phyloP scores from a whole-genome alignment of 2,329 filamentous ascomycete species.

The Seiridium cupressi region DNA sequence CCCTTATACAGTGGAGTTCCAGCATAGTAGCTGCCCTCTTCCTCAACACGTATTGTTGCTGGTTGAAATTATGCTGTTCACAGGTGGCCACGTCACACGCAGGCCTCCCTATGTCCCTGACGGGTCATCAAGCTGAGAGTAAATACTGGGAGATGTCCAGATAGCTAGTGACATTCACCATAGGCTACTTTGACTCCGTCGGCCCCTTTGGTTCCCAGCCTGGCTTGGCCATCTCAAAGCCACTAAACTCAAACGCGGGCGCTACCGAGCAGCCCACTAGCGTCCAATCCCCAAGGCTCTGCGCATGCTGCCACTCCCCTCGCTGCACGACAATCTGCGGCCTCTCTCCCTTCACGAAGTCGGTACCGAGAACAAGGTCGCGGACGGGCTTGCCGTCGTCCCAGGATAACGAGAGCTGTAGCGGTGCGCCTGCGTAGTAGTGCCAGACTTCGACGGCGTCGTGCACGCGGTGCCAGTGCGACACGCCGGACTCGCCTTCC shows the following conservation, averaged over 20 bases:
- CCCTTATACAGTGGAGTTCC: too few relatives aligned
- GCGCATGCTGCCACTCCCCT: slow-evolving; percentile 45
- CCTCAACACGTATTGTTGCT: too few relatives aligned
- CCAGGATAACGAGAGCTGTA: slow-evolving; percentile 41
- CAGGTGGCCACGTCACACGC: too few relatives aligned
- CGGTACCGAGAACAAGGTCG: slow-evolving; percentile 35
- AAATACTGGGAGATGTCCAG: too few relatives aligned
- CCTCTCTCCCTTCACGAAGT: slow-evolving; percentile 37
- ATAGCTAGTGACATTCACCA: too few relatives aligned
- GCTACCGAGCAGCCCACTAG: slow-evolving; percentile 34
- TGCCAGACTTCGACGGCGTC: slow-evolving; percentile 53
- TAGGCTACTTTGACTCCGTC: neutral
- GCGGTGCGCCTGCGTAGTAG: slow-evolving; percentile 50
- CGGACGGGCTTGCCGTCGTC: slow-evolving; percentile 39
- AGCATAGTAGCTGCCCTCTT: too few relatives aligned
- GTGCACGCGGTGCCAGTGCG: slow-evolving; percentile 47
- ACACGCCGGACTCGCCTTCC: slow-evolving; percentile 37
- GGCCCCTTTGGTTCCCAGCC: slow-evolving; percentile 1
- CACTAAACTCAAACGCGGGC: slow-evolving; percentile 3
- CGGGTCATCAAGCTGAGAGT: too few relatives aligned
- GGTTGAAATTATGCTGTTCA: too few relatives aligned
- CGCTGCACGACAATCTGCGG: slow-evolving; percentile 42
- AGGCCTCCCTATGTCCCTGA: too few relatives aligned
- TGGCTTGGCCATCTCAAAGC: slow-evolving; percentile 5
- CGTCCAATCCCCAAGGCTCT: slow-evolving; percentile 45